Evolutionary conservation across 345 rosid genomes (phyloP).

Genomic region (Cardamine chenopodiifolia): DNA sequence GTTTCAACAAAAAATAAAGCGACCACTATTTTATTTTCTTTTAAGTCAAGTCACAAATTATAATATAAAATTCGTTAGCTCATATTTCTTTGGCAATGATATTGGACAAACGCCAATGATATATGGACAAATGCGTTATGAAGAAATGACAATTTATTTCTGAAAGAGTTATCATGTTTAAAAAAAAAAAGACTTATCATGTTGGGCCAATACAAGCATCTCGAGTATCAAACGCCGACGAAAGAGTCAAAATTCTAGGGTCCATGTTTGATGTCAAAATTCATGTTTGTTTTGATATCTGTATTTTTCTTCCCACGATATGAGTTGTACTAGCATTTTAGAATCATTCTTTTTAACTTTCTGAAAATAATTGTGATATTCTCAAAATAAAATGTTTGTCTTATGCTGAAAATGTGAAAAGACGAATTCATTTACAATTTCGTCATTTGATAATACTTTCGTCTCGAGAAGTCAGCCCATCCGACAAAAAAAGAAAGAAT

Average conservation of each 20-base stretch:
- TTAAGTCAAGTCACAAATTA: background rate
- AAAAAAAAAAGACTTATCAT: background rate
- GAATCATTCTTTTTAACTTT: background rate
- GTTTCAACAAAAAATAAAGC: background rate
- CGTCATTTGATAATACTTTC: background rate
- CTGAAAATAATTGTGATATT: background rate
- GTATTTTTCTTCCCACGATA: background rate
- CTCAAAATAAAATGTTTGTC: background rate
- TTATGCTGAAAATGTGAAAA: background rate
- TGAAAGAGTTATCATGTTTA: background rate
- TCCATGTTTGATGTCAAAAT: background rate
- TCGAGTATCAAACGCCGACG: background rate
- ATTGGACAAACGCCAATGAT: background rate
- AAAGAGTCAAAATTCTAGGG: background rate
- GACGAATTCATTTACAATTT: background rate
- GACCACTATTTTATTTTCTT: background rate
- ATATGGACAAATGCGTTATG: background rate
- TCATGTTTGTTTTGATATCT: background rate
- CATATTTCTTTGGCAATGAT: background rate
- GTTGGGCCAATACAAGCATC: conserved; percentile 10
- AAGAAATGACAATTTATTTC: background rate
- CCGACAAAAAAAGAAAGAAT: background rate
- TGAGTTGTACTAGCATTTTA: background rate
- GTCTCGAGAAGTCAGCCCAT: conserved; percentile 1
- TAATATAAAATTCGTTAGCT: background rate